phyloP scores from a whole-genome alignment of 768 basidiomycete species.

The Amanita phalloides region DNA sequence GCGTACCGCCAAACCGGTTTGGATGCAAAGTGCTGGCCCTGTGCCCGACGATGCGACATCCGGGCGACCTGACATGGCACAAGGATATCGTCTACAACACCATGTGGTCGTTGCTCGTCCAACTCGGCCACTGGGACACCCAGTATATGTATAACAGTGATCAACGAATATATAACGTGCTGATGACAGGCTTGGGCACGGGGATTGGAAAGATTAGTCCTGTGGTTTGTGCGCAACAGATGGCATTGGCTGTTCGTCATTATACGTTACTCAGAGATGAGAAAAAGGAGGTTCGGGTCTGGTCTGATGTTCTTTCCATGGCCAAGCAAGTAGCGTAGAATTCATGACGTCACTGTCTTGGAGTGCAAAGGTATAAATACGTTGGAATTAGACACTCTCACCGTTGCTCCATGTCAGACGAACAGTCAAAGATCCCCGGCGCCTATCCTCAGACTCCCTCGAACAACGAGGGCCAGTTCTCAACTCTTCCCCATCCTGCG shows the following conservation, averaged over 20 bases:
- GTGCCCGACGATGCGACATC: conserved; percentile 7
- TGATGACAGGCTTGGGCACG: conserved; percentile 11
- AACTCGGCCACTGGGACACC: conserved; percentile 5
- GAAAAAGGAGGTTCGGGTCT: neutral
- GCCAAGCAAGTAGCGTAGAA: neutral
- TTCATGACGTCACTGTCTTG: neutral
- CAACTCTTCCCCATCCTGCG: conserved; percentile 54
- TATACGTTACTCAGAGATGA: neutral
- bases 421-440: neutral
- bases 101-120: conserved; percentile 9
- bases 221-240: conserved; percentile 7
- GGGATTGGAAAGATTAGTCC: conserved; percentile 6
- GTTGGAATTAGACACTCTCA: too few relatives aligned
- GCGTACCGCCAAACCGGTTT: neutral
- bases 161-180: conserved; percentile 1
- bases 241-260: conserved; percentile 8
- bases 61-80: conserved; percentile 9
- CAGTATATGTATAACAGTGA: neutral
- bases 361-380: too few relatives aligned
- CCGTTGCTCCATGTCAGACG: neutral
- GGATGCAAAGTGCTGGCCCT: neutral
- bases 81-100: conserved; percentile 9
- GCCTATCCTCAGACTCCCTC: conserved; percentile 1
- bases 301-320: neutral
- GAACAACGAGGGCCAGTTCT: conserved; percentile 28